Evolutionary conservation across 768 basidiomycete species (phyloP).

Genomic region (Termitomyces eurrhizus): DNA sequence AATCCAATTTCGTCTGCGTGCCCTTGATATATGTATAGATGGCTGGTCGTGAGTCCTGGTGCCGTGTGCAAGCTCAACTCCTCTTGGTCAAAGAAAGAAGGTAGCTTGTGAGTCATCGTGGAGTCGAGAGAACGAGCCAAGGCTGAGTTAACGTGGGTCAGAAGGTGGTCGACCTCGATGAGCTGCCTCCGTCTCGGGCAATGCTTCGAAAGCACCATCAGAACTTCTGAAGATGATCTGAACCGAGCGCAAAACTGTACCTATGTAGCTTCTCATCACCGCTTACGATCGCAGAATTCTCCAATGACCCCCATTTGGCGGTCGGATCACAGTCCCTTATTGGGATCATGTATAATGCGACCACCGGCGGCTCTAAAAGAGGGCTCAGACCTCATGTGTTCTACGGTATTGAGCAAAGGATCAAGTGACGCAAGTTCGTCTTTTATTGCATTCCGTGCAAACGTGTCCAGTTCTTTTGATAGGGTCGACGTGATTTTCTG

Average conservation of each 20-base stretch:
- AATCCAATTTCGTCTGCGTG: neutral
- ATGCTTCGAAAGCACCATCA: slow-evolving; percentile 1
- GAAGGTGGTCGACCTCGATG: neutral
- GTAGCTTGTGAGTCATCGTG: neutral
- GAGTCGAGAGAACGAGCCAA: neutral
- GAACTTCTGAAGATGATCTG: neutral
- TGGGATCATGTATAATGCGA: slow-evolving; percentile 10
- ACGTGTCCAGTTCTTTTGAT: slow-evolving; percentile 80
- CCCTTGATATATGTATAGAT: neutral
- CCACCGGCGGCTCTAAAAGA: slow-evolving; percentile 2
- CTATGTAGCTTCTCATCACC: neutral
- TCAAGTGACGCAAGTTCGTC: slow-evolving; percentile 82
- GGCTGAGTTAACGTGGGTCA: neutral
- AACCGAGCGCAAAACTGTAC: neutral
- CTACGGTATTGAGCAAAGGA: slow-evolving; percentile 52
- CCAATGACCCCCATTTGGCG: neutral
- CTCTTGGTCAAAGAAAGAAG: neutral
- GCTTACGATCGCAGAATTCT: neutral
- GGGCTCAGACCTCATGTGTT: slow-evolving; percentile 1
- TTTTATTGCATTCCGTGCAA: slow-evolving; percentile 76
- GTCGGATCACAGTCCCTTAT: slow-evolving; percentile 10
- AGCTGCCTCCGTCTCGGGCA: neutral
- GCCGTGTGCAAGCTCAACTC: neutral
- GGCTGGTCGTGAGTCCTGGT: neutral
- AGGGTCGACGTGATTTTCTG: slow-evolving; percentile 83